These are phyloP conservation scores for Xylogone sp. DNA, from an alignment of 2,329 filamentous ascomycete species.

Conservation along the genomic window DNA sequence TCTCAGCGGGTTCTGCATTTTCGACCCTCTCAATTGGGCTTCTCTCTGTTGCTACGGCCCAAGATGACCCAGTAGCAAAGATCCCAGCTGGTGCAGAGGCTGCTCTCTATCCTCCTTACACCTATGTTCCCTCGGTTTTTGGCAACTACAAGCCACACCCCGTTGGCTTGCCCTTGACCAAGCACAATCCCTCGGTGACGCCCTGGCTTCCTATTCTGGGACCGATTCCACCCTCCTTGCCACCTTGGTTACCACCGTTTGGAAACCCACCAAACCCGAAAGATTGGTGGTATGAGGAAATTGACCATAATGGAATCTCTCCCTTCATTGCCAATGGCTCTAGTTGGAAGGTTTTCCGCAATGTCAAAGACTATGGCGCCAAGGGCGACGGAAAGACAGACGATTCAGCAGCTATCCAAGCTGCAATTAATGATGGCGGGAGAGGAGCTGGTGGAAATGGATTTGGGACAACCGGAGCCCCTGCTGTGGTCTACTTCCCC, in stretches of 20 bases:
- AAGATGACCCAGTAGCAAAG: neutral
- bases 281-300: neutral
- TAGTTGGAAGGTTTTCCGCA: constrained; percentile 66
- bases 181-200: neutral
- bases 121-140: neutral
- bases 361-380: constrained; percentile 70
- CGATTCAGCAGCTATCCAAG: constrained; percentile 80
- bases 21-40: neutral
- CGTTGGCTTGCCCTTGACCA: neutral
- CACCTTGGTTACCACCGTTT: neutral
- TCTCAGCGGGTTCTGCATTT: neutral
- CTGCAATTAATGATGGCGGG: constrained; percentile 49
- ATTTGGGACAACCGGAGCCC: constrained; percentile 18
- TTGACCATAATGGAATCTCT: constrained; percentile 2
- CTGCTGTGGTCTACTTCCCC: constrained; percentile 24
- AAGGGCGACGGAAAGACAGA: constrained; percentile 66
- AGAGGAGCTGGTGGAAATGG: neutral
- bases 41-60: neutral
- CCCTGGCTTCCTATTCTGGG: neutral
- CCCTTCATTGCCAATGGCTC: constrained; percentile 1
- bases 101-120: neutral
- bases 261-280: neutral
- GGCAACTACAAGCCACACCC: neutral
- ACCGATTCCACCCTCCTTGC: neutral
- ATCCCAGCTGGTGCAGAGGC: neutral